A percentile compares a stretch with the other conserved stretches of the same genome.
Conservation (phyloP, 352 stramenopile species). For the Detonula confervacea region DNA sequence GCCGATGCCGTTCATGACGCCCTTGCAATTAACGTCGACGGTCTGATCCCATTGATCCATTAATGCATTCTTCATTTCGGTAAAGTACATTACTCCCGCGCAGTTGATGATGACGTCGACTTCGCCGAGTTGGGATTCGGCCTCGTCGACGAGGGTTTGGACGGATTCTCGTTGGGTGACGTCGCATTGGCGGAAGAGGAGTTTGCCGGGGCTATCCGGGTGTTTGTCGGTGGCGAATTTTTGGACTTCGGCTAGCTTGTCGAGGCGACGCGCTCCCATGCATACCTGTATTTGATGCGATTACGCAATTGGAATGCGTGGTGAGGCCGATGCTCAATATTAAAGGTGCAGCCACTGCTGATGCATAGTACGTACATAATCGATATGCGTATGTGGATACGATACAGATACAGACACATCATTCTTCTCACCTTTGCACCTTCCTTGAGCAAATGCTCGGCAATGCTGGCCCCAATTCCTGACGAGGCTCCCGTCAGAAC, state of each 20-base stretch:
- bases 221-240: constrained; percentile 19
- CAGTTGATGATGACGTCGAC: constrained; percentile 91
- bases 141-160: constrained; percentile 17
- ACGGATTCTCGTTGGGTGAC: constrained; percentile 43
- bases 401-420: no score
- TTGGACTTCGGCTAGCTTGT: constrained; percentile 49
- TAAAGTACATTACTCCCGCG: constrained; percentile 92
- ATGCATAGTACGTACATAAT: no score
- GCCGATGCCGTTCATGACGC: constrained; percentile 88
- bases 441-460: constrained; percentile 32
- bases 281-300: no score
- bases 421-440: constrained; percentile 38
- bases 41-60: constrained; percentile 91
- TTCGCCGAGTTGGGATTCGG: constrained; percentile 70
- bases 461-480: constrained; percentile 57
- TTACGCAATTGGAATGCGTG: no score
- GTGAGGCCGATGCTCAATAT: no score
- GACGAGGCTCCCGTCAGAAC: constrained; percentile 45
- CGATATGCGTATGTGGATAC: no score
- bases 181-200: constrained; percentile 26
- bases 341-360: not conserved
- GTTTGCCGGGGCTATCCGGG: constrained; percentile 11
- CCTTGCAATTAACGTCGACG: constrained; percentile 93
- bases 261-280: constrained; percentile 46
- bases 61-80: constrained; percentile 89